Evolutionary conservation across 129 eudicot species (phyloP).

Genomic region (Tanacetum coccineum): DNA sequence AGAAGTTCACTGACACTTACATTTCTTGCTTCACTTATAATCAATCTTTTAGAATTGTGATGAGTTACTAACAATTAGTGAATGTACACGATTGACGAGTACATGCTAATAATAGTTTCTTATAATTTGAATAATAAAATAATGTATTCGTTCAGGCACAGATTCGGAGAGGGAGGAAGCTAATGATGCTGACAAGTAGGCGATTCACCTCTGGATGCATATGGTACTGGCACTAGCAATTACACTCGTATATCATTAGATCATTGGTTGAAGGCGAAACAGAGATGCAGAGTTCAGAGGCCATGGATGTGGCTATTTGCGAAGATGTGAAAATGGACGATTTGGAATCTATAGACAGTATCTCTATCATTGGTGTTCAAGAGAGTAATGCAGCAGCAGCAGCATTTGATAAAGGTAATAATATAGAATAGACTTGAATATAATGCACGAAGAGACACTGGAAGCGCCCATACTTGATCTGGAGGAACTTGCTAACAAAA

Average conservation of each 20-base stretch:
- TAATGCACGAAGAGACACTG: constrained; percentile 29
- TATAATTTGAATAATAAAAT: too few relatives aligned
- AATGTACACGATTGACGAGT: too few relatives aligned
- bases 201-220: too few relatives aligned
- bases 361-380: constrained; percentile 8
- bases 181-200: neutral
- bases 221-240: too few relatives aligned
- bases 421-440: constrained; percentile 6
- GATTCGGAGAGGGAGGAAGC: neutral
- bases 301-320: neutral
- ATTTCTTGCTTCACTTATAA: neutral
- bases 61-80: too few relatives aligned
- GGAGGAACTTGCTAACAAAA: constrained; percentile 62
- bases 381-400: constrained; percentile 12
- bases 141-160: constrained; percentile 9
- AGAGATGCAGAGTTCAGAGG: neutral
- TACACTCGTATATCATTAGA: neutral
- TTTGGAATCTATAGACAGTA: constrained; percentile 17
- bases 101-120: too few relatives aligned
- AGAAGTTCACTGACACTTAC: neutral
- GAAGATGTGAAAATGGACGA: constrained; percentile 9
- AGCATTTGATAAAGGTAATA: neutral
- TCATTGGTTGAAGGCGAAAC: neutral
- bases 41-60: too few relatives aligned
- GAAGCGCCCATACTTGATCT: constrained; percentile 53